Conservation (phyloP, 1,284 basidiomycete species). For the Apiotrichum veenhuisii region DNA sequence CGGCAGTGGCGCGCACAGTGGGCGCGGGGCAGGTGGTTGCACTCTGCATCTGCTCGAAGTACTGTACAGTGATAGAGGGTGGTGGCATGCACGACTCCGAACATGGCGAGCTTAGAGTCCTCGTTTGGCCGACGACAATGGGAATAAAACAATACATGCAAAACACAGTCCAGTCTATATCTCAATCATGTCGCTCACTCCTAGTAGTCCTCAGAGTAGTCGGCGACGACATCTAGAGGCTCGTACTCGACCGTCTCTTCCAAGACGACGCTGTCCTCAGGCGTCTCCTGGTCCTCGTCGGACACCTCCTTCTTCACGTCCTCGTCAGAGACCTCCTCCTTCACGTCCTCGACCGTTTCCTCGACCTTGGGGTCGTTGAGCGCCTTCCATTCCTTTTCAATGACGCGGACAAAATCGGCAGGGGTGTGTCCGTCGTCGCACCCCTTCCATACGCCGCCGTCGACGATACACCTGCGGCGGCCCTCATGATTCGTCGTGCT, state of each 20-base stretch:
- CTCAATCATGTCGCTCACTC: too few relatives aligned
- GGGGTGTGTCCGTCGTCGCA: conserved; percentile 74
- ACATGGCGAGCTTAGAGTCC: too few relatives aligned
- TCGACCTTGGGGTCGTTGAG: conserved; percentile 15
- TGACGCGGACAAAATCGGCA: conserved; percentile 71
- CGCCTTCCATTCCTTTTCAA: conserved; percentile 61
- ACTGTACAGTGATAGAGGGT: too few relatives aligned
- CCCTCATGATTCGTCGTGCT: conserved; percentile 39
- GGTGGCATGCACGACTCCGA: too few relatives aligned
- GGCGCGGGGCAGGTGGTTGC: too few relatives aligned
- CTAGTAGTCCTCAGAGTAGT: too few relatives aligned
- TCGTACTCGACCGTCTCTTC: neutral
- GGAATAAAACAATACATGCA: too few relatives aligned
- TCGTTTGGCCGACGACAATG: too few relatives aligned
- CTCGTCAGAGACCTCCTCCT: neutral
- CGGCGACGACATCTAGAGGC: too few relatives aligned
- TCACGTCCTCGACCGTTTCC: neutral
- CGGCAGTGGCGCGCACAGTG: neutral
- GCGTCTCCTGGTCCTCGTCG: neutral
- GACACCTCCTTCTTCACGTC: too few relatives aligned
- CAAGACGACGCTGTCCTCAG: neutral
- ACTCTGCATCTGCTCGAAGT: too few relatives aligned
- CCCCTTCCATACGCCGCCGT: conserved; percentile 70
- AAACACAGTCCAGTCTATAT: too few relatives aligned
- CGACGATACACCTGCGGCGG: conserved; percentile 63